phyloP scores from a whole-genome alignment of 305 asterid species.

The Fraxinus greggii region DNA sequence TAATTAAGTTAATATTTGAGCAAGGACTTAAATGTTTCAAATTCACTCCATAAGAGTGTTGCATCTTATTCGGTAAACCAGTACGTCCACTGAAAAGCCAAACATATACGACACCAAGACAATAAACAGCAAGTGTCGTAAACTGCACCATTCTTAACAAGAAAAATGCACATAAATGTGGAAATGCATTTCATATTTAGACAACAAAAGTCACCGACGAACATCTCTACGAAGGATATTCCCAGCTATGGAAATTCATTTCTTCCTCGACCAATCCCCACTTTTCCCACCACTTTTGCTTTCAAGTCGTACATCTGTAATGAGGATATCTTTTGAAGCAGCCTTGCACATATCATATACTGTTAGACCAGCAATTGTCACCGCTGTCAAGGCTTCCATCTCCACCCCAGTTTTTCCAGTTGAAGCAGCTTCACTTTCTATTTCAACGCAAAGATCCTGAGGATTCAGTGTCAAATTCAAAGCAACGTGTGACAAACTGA shows the following conservation, averaged over 20 bases:
- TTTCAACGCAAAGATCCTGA: slow-evolving; percentile 52
- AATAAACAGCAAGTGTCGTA: neutral
- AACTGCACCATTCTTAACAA: neutral
- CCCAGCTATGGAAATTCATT: slow-evolving; percentile 15
- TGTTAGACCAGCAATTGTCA: slow-evolving; percentile 70
- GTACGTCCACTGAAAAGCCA: neutral
- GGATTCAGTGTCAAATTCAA: slow-evolving; percentile 57
- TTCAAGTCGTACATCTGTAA: slow-evolving; percentile 65
- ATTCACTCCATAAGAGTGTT: neutral
- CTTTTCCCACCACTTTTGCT: slow-evolving; percentile 80
- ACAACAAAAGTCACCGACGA: neutral
- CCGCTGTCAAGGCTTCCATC: slow-evolving; percentile 92
- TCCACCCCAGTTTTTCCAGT: slow-evolving; percentile 78
- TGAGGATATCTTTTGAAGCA: slow-evolving; percentile 64
- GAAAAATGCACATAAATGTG: neutral
- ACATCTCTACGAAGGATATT: neutral
- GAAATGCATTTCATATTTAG: neutral
- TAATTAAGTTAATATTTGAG: neutral
- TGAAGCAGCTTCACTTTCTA: slow-evolving; percentile 57
- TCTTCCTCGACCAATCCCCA: slow-evolving; percentile 76
- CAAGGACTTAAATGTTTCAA: neutral
- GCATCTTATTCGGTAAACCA: neutral
- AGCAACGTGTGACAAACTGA: slow-evolving; percentile 56
- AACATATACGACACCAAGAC: neutral
- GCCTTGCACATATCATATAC: slow-evolving; percentile 95